These are phyloP conservation scores for Ascodesmis nigricans DNA, from an alignment of 495 filamentous ascomycete species.

Conservation along the genomic window DNA sequence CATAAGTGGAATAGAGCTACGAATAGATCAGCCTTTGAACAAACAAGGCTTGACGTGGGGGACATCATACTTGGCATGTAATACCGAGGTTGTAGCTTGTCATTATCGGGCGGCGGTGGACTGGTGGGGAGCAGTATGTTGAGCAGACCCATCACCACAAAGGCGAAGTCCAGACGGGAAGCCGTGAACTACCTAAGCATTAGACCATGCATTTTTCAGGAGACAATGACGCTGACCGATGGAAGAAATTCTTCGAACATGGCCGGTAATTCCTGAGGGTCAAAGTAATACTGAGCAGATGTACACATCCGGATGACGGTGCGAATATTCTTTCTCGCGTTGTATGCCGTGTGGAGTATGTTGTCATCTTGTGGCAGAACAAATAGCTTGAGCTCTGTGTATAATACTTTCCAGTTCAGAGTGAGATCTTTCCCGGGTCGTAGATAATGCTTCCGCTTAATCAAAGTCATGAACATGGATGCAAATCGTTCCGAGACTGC, in stretches of 20 bases:
- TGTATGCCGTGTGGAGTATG: conserved; percentile 42
- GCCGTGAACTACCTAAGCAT: conserved; percentile 58
- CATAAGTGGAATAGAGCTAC: conserved; percentile 79
- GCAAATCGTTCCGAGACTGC: conserved; percentile 71
- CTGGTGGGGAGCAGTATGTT: conserved; percentile 74
- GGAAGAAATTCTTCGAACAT: conserved; percentile 91
- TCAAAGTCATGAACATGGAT: conserved; percentile 86
- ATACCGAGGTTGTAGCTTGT: conserved; percentile 53
- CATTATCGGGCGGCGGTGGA: conserved; percentile 46
- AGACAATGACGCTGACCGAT: conserved; percentile 23
- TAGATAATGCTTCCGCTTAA: conserved; percentile 89
- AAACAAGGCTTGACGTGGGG: not conserved
- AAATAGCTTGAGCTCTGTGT: conserved; percentile 70
- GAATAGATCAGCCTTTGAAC: conserved; percentile 10
- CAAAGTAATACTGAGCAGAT: conserved; percentile 78
- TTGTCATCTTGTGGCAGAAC: conserved; percentile 73
- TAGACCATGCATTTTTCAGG: conserved; percentile 3
- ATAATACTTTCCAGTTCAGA: conserved; percentile 81
- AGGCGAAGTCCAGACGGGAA: conserved; percentile 71
- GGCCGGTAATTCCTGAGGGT: conserved; percentile 58
- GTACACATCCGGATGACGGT: conserved; percentile 70
- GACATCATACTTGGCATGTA: conserved; percentile 40
- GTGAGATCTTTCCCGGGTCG: conserved; percentile 69
- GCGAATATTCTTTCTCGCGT: conserved; percentile 43
- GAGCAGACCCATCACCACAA: conserved; percentile 63